A percentile compares a stretch with the other conserved stretches of the same genome.
phyloP scores from a whole-genome alignment of 306 rosid species.

The Acacia acuminata region DNA sequence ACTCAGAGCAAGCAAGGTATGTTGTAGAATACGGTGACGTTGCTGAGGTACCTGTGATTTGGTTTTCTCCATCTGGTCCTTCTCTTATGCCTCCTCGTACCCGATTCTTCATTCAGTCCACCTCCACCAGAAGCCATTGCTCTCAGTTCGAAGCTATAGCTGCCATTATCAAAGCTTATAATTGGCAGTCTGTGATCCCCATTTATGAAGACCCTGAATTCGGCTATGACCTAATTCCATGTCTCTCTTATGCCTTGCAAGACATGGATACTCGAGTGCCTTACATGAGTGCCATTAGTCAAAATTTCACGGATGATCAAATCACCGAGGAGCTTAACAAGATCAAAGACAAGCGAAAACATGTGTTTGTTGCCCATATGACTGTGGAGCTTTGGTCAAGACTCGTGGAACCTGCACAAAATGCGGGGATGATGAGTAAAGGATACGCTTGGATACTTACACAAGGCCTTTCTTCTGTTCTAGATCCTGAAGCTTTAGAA shows the following conservation, averaged over 20 bases:
- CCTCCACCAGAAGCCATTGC: background rate
- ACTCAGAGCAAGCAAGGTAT: constrained; percentile 36
- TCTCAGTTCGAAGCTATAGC: background rate
- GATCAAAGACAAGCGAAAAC: background rate
- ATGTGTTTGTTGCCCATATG: constrained; percentile 47
- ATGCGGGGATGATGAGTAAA: constrained; percentile 26
- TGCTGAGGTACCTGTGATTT: constrained; percentile 35
- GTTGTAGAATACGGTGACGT: constrained; percentile 30
- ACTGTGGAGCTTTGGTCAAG: constrained; percentile 3
- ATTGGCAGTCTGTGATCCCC: background rate
- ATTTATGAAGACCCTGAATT: background rate
- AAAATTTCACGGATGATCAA: background rate
- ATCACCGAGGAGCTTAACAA: background rate
- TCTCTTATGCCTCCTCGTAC: constrained; percentile 31
- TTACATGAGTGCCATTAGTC: constrained; percentile 22
- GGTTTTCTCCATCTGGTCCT: constrained; percentile 41
- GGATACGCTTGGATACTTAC: constrained; percentile 38
- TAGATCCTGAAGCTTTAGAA: background rate
- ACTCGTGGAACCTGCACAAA: constrained; percentile 34
- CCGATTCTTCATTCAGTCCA: background rate
- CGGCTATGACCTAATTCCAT: background rate
- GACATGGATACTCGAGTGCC: background rate
- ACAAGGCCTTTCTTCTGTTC: constrained; percentile 27
- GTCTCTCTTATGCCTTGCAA: background rate
- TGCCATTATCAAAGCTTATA: background rate